Evolutionary conservation across 768 basidiomycete genomes (phyloP), one percentile per base, ranked within the genome.

Genomic region (Pluteus cervinus): DNA sequence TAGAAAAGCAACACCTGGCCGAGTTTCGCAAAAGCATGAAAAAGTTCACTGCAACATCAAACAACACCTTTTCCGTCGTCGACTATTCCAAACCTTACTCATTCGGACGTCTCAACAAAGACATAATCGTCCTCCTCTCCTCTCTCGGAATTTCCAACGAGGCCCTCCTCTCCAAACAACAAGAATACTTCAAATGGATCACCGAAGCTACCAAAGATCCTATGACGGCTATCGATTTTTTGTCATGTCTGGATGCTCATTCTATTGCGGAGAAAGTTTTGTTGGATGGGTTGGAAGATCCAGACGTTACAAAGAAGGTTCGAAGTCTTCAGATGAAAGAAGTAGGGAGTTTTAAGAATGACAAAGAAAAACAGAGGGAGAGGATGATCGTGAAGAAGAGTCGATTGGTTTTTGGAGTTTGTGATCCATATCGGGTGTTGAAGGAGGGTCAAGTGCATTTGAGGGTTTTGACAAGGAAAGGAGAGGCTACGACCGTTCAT

Each of bases 21-120:
- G 64, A 79, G 42, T 82, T 84, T 45, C 68, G 80, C 14, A 69
- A 73, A 41, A 81, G 80, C 53, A 81, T 81, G 76, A 80, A 75
- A 51, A 84, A 84, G 47, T 82, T 84, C 56, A 65, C 57, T 7
- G 70, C 77, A 1, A 74, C 67, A 0, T 46, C 58, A 5, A 73
- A 79, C 41, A 60, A 66, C 28, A 81, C 78, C 1, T 81, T 83
- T 56, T 81, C 81, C 0, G 74, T 82, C 25, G 79, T 83, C 5
- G 76, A 72, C 22, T 64, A 75, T 47, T 81, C 81, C 2, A 67
- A 62, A 33, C 81, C 79, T 1, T 82, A 76, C 37, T 61, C 76
- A 0, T 83, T 79, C 45, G 79, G 75, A 1, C 68, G 80, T 5
- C 61, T 84, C 21, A 84, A 84, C 52, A 81, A 81, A 53, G 81